phyloP scores from a whole-genome alignment of 495 filamentous ascomycete species.

The Xylaria scruposa region DNA sequence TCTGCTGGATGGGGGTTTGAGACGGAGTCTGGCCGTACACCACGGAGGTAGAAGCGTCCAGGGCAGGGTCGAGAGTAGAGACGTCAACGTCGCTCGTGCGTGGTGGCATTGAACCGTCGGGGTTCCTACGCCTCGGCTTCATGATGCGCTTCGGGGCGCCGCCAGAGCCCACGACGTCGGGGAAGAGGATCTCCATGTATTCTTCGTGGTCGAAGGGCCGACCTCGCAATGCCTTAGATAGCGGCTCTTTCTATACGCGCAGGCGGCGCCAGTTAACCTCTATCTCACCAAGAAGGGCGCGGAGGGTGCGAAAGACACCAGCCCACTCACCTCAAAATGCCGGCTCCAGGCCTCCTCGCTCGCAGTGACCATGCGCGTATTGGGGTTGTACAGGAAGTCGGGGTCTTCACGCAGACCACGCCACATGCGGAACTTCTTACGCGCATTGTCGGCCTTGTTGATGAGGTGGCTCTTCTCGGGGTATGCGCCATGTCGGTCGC shows the following conservation, averaged over 20 bases:
- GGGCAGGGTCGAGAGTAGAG: conserved; percentile 34
- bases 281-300: neutral
- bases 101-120: conserved; percentile 40
- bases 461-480: conserved; percentile 59
- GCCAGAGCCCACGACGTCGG: conserved; percentile 57
- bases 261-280: conserved; percentile 18
- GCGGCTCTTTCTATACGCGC: conserved; percentile 51
- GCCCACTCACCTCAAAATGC: conserved; percentile 51
- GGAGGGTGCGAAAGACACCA: neutral
- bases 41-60: conserved; percentile 27
- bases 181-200: conserved; percentile 58
- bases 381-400: conserved; percentile 54
- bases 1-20: conserved; percentile 32
- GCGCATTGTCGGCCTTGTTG: conserved; percentile 61
- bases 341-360: conserved; percentile 56
- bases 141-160: conserved; percentile 58
- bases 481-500: conserved; percentile 53
- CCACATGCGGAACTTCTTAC: conserved; percentile 62
- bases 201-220: conserved; percentile 59
- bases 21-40: conserved; percentile 34
- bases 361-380: conserved; percentile 51
- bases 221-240: conserved; percentile 54
- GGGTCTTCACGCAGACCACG: conserved; percentile 57
- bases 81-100: conserved; percentile 32
- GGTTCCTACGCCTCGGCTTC: conserved; percentile 50